Evolutionary conservation across 257 asterid species (phyloP), one percentile per base, ranked within the genome.

Genomic region (Solanum lycopersicoides): DNA sequence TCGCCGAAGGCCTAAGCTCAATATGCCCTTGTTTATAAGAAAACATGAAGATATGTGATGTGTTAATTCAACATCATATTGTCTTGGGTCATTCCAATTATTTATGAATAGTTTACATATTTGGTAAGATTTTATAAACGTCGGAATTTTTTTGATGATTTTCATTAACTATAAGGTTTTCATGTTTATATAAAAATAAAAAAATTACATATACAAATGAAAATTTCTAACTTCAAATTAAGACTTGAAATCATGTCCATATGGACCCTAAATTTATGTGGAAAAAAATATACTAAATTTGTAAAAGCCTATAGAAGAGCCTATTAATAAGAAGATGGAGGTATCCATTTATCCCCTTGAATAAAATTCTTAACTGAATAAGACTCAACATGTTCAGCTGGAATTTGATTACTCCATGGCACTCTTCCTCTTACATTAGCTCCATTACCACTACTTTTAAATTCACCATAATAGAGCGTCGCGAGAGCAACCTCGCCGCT

Each of bases 301-400:
- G 66, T 59, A 59, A 59, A 16, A 53, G 25, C 30, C 68, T 21
- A n/a, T 7, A n/a, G 32, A 11, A 9, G 28, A 9, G 7, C 28
- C 68, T 21, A 4, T 45, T 80, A 80, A 45, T 28, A 47, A 47
- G 69, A 80, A 28, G 85, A 2, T 18, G 68, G 9, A 71, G 90
- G 93, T 87, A 92, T 90, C 94, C 94, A 91, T 21, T 84, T 30
- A 73, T 91, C 89, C 12, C 94, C 96, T 83, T 92, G 94, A 59
- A 93, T 90, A 87, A 93, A 93, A 87, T 88, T 92, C 25, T 56
- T 53, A 3, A 84, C 11, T 9, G 89, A 87, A 50, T 89, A 87
- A 6, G 89, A 89, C 32, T 23, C 14, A 8, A 89, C 82, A 77
- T 89, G 88, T 53, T 89, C 84, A 7, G 20, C 41, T 47, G 89